Conservation (phyloP, 2,329 filamentous ascomycete species). For the Microsporum canis region DNA sequence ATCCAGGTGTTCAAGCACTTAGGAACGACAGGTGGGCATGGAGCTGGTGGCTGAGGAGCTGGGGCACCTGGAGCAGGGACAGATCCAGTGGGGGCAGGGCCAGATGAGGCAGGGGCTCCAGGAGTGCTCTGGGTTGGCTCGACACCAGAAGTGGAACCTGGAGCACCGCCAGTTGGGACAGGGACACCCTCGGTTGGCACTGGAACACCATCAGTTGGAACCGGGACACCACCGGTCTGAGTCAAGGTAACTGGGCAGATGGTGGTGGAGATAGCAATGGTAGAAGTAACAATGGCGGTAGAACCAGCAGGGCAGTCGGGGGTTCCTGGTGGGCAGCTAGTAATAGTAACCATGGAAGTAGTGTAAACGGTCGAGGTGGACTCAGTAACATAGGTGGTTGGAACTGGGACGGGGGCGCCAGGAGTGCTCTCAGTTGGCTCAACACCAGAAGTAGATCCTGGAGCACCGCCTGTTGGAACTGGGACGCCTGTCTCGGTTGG, state of each 20-base stretch:
- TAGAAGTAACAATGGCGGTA: slow-evolving; percentile 42
- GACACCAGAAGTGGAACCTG: neutral
- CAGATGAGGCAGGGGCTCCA: neutral
- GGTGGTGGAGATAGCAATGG: slow-evolving; percentile 48
- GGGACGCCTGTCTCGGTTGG: neutral
- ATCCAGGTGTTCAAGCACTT: slow-evolving; percentile 90
- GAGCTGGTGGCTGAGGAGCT: slow-evolving; percentile 12
- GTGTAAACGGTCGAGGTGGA: slow-evolving; percentile 31
- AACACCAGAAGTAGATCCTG: neutral
- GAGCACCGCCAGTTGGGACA: neutral
- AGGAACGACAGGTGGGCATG: slow-evolving; percentile 61
- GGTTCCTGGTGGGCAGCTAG: slow-evolving; percentile 30
- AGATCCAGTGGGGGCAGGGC: neutral
- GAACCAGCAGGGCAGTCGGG: slow-evolving; percentile 43
- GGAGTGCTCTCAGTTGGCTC: neutral
- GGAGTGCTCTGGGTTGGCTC: neutral
- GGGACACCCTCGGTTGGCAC: neutral
- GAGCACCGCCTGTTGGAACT: neutral
- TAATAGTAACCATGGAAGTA: slow-evolving; percentile 30
- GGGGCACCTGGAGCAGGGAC: neutral
- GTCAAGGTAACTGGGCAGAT: slow-evolving; percentile 41
- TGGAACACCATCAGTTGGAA: neutral
- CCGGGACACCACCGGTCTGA: neutral
- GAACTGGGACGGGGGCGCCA: neutral
- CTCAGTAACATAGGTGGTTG: slow-evolving; percentile 11